phyloP scores from a whole-genome alignment of 305 asterid species.

The Rubia peregrina region DNA sequence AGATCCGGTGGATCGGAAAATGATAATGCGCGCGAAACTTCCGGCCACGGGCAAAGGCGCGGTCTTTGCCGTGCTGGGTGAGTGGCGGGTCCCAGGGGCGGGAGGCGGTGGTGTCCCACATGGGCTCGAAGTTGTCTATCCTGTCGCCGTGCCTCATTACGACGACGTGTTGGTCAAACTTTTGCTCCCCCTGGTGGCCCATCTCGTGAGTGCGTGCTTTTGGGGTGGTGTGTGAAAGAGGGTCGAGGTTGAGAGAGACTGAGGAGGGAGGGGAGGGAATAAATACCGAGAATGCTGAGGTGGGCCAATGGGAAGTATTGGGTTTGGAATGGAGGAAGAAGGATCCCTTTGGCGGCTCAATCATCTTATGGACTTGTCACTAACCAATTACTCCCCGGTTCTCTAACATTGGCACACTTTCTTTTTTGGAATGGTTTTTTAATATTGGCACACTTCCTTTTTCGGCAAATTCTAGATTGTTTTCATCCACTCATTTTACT shows the following conservation, averaged over 20 bases:
- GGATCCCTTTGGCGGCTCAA: not conserved
- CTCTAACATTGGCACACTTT: no score
- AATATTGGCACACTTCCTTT: no score
- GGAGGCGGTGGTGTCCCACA: slow-evolving; percentile 60
- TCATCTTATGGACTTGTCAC: no score
- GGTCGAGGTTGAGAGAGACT: slow-evolving; percentile 1
- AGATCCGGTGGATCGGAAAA: slow-evolving; percentile 66
- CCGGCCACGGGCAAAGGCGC: slow-evolving; percentile 59
- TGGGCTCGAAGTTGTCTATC: slow-evolving; percentile 62
- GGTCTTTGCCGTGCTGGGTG: slow-evolving; percentile 51
- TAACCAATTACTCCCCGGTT: no score
- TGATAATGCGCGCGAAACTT: slow-evolving; percentile 34
- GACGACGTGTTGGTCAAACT: slow-evolving; percentile 48
- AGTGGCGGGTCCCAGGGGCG: slow-evolving; percentile 95
- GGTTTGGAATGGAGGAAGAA: not conserved
- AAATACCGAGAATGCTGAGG: slow-evolving; percentile 5
- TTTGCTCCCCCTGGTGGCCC: not conserved
- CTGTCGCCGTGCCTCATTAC: slow-evolving; percentile 95
- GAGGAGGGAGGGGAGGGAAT: not conserved
- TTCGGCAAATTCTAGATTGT: no score
- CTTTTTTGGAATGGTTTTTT: no score
- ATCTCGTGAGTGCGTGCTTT: not conserved
- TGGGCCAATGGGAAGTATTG: slow-evolving; percentile 10
- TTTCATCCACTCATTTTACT: no score
- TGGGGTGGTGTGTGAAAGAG: not conserved